Percentiles rank a stretch among this genome's conserved stretches.
These are phyloP conservation scores for Septoria linicola DNA, from an alignment of 2,329 filamentous ascomycete species.

Conservation along the genomic window DNA sequence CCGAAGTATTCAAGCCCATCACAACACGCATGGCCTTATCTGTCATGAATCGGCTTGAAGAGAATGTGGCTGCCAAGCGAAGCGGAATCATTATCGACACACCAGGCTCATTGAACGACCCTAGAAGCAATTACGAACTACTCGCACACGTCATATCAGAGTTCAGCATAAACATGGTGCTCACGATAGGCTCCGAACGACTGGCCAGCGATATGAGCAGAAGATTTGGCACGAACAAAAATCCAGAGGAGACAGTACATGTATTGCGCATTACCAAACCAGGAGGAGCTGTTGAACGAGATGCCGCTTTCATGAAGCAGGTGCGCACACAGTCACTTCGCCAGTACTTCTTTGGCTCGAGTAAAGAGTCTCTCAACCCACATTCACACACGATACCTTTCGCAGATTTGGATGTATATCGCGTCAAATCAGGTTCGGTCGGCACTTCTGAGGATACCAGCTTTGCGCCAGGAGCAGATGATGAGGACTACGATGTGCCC, in stretches of 20 bases:
- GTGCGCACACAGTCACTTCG: constrained; percentile 74
- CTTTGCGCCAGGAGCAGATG: constrained; percentile 45
- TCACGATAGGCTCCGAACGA: constrained; percentile 77
- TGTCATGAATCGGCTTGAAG: constrained; percentile 72
- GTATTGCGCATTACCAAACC: constrained; percentile 81
- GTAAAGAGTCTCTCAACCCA: constrained; percentile 70
- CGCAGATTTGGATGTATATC: constrained; percentile 67
- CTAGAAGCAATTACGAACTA: constrained; percentile 67
- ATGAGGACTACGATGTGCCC: constrained; percentile 49
- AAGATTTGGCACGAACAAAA: constrained; percentile 57
- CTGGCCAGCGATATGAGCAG: constrained; percentile 72
- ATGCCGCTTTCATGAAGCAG: constrained; percentile 70
- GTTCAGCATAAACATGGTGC: constrained; percentile 69
- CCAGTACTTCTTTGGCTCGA: constrained; percentile 91
- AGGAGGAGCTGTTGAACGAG: constrained; percentile 76
- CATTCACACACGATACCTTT: constrained; percentile 84
- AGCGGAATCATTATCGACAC: constrained; percentile 86
- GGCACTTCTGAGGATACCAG: constrained; percentile 24
- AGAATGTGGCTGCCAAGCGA: constrained; percentile 68
- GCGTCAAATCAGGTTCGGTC: constrained; percentile 27
- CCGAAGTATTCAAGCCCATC: constrained; percentile 68
- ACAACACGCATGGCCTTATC: constrained; percentile 75
- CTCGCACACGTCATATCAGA: constrained; percentile 76
- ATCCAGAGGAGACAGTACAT: constrained; percentile 63
- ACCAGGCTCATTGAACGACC: constrained; percentile 66